Base-by-base conservation (phyloP, 108 stramenopile species). In the Pelagomonas calceolata region DNA sequence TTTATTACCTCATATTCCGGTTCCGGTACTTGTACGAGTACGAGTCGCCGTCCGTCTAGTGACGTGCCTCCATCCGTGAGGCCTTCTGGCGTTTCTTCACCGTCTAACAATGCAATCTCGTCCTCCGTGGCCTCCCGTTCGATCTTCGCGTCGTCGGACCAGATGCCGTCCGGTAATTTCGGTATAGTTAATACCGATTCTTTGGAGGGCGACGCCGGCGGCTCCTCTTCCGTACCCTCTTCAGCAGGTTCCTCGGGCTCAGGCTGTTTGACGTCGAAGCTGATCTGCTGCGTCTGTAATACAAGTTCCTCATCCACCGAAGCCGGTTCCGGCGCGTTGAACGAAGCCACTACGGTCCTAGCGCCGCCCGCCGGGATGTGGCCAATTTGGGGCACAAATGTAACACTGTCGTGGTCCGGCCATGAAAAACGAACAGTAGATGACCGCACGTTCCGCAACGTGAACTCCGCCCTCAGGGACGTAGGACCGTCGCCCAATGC, bases 181-280 rank as follows among this genome's bases (percentile, higher is more conserved):
- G n/a, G n/a, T n/a, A n/a, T n/a, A n/a, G n/a, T n/a, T n/a, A n/a
- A n/a, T n/a, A n/a, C n/a, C n/a, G n/a, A n/a, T n/a, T n/a, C n/a
- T n/a, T n/a, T n/a, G n/a, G n/a, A n/a, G n/a, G n/a, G n/a, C 44
- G 44, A 10, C 44, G 44, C 44, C 14, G 29, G 39, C 30, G 63
- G 12, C 43, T 81, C 83, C 31, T 78, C 83, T 35, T 72, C 79
- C 30, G 68, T 76, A 21, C 79, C 84, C 43, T 64, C 66, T 12
- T 43, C 39, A 5, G 39, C 39, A 5, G 39, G 39, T 12, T 5
- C 9, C 39, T 5, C 12, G n/a, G n/a, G n/a, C n/a, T n/a, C n/a
- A n/a, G n/a, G n/a, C n/a, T n/a, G n/a, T n/a, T n/a, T n/a, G n/a
- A n/a, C n/a, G n/a, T n/a, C n/a, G 9, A 43, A 12, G 9, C 9